Evolutionary conservation across 1,284 basidiomycete species (phyloP).

Genomic region (Calocybe gambosa): DNA sequence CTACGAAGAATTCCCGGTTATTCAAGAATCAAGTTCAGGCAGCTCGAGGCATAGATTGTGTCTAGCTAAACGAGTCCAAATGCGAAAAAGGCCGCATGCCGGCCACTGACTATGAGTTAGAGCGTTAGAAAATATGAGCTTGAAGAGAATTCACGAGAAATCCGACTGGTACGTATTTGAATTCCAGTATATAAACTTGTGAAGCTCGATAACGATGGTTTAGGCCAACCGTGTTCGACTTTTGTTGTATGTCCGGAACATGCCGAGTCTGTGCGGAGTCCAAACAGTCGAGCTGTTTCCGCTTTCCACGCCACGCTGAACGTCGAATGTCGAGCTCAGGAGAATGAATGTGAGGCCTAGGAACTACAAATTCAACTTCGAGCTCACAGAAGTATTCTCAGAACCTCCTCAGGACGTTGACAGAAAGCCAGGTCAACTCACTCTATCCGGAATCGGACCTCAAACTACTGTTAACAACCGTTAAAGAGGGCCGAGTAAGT

Average conservation of each 20-base stretch:
- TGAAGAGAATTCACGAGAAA: no score
- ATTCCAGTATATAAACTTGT: no score
- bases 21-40: neutral
- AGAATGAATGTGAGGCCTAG: conserved; percentile 36
- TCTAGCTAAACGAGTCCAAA: no score
- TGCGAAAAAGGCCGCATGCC: no score
- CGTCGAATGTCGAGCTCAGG: conserved; percentile 18
- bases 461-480: conserved; percentile 62
- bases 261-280: conserved; percentile 14
- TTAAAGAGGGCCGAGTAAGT: conserved; percentile 73
- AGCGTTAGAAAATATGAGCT: no score
- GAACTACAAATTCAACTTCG: conserved; percentile 20
- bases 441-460: conserved; percentile 54
- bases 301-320: conserved; percentile 9
- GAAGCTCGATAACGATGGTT: no score
- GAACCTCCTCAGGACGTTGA: conserved; percentile 76
- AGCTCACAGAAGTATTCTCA: conserved; percentile 16
- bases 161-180: no score
- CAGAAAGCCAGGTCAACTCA: conserved; percentile 56
- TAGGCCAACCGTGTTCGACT: no score
- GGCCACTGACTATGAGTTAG: no score
- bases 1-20: neutral
- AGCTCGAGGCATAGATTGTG: no score
- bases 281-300: conserved; percentile 3
- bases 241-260: conserved; percentile 9